phyloP scores from a whole-genome alignment of 148 eudicot species.

The Pouteria glomerata region DNA sequence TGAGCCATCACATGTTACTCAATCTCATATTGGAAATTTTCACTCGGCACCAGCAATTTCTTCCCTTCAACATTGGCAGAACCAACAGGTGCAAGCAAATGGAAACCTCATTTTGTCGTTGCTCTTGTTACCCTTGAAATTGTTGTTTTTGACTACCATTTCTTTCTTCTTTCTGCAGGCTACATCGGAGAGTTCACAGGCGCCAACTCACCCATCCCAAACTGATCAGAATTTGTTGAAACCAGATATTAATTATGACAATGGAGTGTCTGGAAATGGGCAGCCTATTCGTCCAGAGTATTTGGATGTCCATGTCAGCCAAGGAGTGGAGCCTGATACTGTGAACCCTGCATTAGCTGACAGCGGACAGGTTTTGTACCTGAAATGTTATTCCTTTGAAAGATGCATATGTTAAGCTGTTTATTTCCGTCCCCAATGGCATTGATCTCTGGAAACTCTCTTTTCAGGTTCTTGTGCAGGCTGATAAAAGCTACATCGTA shows the following conservation, averaged over 20 bases:
- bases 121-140: background rate
- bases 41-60: slow-evolving; percentile 52
- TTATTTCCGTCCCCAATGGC: no score
- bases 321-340: slow-evolving; percentile 36
- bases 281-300: slow-evolving; percentile 39
- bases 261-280: slow-evolving; percentile 59
- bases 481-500: slow-evolving; percentile 34
- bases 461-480: no score
- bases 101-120: background rate
- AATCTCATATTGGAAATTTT: slow-evolving; percentile 58
- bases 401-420: no score
- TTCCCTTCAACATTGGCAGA: slow-evolving; percentile 63
- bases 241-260: slow-evolving; percentile 40
- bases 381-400: no score
- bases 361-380: no score
- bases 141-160: no score
- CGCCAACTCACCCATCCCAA: slow-evolving; percentile 40
- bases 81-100: slow-evolving; percentile 57
- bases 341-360: slow-evolving; percentile 35
- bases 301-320: slow-evolving; percentile 37
- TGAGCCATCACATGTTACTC: slow-evolving; percentile 54
- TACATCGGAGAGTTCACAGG: slow-evolving; percentile 43
- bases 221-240: slow-evolving; percentile 45
- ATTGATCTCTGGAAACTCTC: no score
- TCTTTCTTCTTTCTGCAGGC: slow-evolving; percentile 28